Evolutionary conservation across 805 yeast genomes (phyloP).

Genomic region (Kregervanrija delftensis): DNA sequence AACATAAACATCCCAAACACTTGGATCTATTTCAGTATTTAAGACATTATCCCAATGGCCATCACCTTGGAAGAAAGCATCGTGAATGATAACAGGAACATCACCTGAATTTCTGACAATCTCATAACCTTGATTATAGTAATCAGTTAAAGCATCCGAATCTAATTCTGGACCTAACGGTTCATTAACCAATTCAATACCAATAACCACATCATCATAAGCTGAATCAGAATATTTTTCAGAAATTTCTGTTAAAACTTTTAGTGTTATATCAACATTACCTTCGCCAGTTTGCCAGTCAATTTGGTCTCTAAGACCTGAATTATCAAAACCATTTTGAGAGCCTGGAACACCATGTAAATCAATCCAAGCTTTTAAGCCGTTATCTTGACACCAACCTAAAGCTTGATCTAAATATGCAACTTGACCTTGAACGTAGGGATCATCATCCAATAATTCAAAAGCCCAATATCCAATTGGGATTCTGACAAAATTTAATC

Average conservation of each 20-base stretch:
- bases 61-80: constrained; percentile 53
- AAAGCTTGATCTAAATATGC: constrained; percentile 69
- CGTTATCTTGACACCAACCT: constrained; percentile 59
- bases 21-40: constrained; percentile 27
- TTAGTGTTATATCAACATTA: constrained; percentile 40
- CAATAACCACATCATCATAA: constrained; percentile 68
- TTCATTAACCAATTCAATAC: constrained; percentile 83
- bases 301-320: constrained; percentile 66
- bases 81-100: constrained; percentile 56
- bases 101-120: constrained; percentile 48
- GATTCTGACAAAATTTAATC: constrained; percentile 79
- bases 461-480: constrained; percentile 98
- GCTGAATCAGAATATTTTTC: constrained; percentile 55
- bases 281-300: constrained; percentile 47
- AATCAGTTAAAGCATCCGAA: constrained; percentile 50
- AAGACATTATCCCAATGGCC: constrained; percentile 60
- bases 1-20: constrained; percentile 54
- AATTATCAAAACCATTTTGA: constrained; percentile 93
- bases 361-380: constrained; percentile 81
- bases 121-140: constrained; percentile 56
- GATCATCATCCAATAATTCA: constrained; percentile 53
- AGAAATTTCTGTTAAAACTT: constrained; percentile 48
- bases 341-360: constrained; percentile 96
- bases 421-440: constrained; percentile 81
- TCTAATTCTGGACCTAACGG: constrained; percentile 73